Base-by-base conservation (phyloP, 148 eudicot genomes). In the Pouteria glomerata region DNA sequence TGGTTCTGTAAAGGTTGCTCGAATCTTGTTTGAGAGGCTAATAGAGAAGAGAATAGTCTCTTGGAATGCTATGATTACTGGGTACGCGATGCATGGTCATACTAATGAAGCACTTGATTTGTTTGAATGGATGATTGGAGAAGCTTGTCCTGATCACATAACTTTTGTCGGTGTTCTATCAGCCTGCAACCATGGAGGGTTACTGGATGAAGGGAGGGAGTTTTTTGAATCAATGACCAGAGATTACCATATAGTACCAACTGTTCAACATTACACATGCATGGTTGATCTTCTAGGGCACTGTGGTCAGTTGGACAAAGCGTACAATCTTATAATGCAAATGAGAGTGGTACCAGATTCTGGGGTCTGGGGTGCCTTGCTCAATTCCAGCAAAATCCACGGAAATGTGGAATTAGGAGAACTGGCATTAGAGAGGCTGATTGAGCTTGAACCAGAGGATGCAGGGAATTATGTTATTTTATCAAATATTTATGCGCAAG, bases 71-170 rank as follows among this genome's bases (percentile, higher is more conserved):
- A n/a, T n/a, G n/a, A n/a, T n/a, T n/a, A n/a, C n/a, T 29, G 90
- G 93, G 24, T 86, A 84, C 68, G 90, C 90, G 7, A 84, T 87
- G 76, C 88, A 88, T 70, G 90, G 93, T 21, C 79, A 86, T 39
- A 69, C 78, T 16, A 14, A 10, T 55, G 87, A 86, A 57, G 93
- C 93, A 39, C 68, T 89, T 2, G 66, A 74, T 34, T 66, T 87
- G 56, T 87, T 83, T 50, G 76, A 82, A 77, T 78, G 83, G 44
- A 87, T 89, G 91, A 74, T 58, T 35, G 57, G 65, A 34, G 77
- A 76, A 31, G n/a, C n/a, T n/a, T n/a, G n/a, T n/a, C n/a, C n/a
- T n/a, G n/a, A n/a, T n/a, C n/a, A n/a, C n/a, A n/a, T n/a, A n/a
- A n/a, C n/a, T n/a, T n/a, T n/a, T n/a, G n/a, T n/a, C n/a, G n/a